Evolutionary conservation across 2,329 filamentous ascomycete species (phyloP).

Genomic region (Tolypocladium pustulatum): DNA sequence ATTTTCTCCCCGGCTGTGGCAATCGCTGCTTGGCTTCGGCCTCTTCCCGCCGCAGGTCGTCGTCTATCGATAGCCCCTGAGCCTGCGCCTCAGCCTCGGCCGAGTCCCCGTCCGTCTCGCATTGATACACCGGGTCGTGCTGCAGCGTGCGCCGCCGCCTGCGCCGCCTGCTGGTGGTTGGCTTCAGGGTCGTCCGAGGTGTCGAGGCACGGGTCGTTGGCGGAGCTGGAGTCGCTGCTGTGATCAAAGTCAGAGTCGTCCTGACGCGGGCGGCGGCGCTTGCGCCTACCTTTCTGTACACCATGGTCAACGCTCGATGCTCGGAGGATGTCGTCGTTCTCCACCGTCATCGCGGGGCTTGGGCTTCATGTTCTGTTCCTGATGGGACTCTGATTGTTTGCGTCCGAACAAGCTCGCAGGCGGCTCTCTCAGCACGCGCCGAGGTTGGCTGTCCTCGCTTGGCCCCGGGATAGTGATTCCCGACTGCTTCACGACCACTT

Average conservation of each 20-base stretch:
- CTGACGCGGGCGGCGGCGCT: background rate
- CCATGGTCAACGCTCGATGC: background rate
- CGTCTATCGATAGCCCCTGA: too few species aligned
- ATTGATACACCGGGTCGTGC: constrained; percentile 9
- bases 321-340: background rate
- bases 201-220: background rate
- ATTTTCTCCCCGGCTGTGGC: background rate
- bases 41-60: too few species aligned
- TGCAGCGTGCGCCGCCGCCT: background rate
- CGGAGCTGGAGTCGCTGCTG: background rate
- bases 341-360: background rate
- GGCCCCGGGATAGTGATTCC: background rate
- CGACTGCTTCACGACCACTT: background rate
- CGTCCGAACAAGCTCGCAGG: background rate
- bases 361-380: background rate
- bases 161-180: background rate
- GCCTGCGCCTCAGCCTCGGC: too few species aligned
- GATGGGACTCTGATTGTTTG: background rate
- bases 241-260: background rate
- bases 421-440: background rate
- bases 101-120: constrained; percentile 9
- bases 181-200: background rate
- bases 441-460: background rate
- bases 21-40: too few species aligned
- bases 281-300: background rate